phyloP scores from a whole-genome alignment of 2,329 filamentous ascomycete species.

The Cladosporium sp. region DNA sequence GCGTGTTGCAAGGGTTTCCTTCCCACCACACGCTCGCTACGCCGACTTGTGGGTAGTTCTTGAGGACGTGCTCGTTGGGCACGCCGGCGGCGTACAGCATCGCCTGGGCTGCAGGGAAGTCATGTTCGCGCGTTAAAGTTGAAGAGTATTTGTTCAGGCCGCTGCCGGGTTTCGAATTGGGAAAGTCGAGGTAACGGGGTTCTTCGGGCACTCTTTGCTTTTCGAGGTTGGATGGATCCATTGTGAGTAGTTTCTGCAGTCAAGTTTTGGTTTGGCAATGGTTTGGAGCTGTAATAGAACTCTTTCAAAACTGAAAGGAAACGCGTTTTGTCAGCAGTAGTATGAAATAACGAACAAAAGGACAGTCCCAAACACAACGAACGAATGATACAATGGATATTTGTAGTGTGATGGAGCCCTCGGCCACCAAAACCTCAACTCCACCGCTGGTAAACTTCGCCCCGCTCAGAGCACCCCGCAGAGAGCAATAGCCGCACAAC shows the following conservation, averaged over 20 bases:
- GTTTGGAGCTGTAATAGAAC: background rate
- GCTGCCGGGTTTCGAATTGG: constrained; percentile 49
- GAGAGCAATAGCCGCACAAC: constrained; percentile 6
- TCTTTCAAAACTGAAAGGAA: background rate
- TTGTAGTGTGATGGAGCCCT: constrained; percentile 9
- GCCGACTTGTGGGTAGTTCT: constrained; percentile 84
- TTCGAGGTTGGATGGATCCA: constrained; percentile 34
- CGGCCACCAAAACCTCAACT: constrained; percentile 4
- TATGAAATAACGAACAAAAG: background rate
- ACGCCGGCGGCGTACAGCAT: constrained; percentile 96
- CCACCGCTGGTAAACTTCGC: constrained; percentile 8
- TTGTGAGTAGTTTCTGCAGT: constrained; percentile 15
- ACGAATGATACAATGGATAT: constrained; percentile 10
- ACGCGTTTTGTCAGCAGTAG: background rate
- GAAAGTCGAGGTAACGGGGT: constrained; percentile 55
- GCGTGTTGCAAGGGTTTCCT: constrained; percentile 82
- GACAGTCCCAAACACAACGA: background rate
- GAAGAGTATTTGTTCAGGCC: constrained; percentile 83
- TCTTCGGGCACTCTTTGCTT: constrained; percentile 38
- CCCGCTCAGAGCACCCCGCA: constrained; percentile 2
- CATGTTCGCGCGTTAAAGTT: constrained; percentile 76
- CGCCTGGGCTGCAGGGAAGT: constrained; percentile 88
- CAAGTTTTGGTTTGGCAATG: background rate
- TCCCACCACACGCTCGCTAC: constrained; percentile 96
- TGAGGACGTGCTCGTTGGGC: constrained; percentile 78